Conservation (phyloP, 2,329 filamentous ascomycete genomes). For the Colletotrichum incanum region DNA sequence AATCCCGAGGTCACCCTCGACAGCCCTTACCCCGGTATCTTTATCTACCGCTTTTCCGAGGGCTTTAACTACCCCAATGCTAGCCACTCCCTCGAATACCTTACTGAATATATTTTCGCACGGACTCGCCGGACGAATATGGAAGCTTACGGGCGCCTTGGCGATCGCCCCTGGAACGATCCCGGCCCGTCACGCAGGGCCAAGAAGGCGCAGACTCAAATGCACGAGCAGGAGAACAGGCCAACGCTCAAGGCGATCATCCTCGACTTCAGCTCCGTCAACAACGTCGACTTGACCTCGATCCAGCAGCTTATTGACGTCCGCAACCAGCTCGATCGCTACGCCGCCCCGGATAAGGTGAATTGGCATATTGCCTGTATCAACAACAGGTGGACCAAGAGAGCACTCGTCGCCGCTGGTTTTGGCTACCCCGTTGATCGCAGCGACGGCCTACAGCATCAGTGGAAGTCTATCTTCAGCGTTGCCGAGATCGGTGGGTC, state of each 20-base stretch:
- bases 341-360: slow-evolving; percentile 84
- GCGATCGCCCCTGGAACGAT: slow-evolving; percentile 96
- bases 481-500: slow-evolving; percentile 88
- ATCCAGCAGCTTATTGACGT: slow-evolving; percentile 95
- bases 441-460: slow-evolving; percentile 68
- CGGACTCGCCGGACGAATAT: slow-evolving; percentile 84
- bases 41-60: slow-evolving; percentile 96
- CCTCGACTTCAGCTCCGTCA: slow-evolving; percentile 93
- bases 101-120: slow-evolving; percentile 77
- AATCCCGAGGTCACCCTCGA: slow-evolving; percentile 88
- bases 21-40: slow-evolving; percentile 89
- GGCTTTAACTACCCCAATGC: slow-evolving; percentile 98
- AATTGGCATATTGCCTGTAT: slow-evolving; percentile 98
- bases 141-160: slow-evolving; percentile 73
- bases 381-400: slow-evolving; percentile 95
- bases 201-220: slow-evolving; percentile 58
- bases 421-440: slow-evolving; percentile 82
- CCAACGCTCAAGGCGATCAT: slow-evolving; percentile 91
- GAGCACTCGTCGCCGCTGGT: slow-evolving; percentile 86
- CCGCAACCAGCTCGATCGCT: slow-evolving; percentile 91
- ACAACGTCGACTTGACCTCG: slow-evolving; percentile 94
- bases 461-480: slow-evolving; percentile 96
- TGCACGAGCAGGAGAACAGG: slow-evolving; percentile 63
- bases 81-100: slow-evolving; percentile 87
- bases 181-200: slow-evolving; percentile 76